A percentile compares a stretch with the other conserved stretches of the same genome.
Evolutionary conservation across 345 rosid species (phyloP).

Genomic region (Populus davidiana): DNA sequence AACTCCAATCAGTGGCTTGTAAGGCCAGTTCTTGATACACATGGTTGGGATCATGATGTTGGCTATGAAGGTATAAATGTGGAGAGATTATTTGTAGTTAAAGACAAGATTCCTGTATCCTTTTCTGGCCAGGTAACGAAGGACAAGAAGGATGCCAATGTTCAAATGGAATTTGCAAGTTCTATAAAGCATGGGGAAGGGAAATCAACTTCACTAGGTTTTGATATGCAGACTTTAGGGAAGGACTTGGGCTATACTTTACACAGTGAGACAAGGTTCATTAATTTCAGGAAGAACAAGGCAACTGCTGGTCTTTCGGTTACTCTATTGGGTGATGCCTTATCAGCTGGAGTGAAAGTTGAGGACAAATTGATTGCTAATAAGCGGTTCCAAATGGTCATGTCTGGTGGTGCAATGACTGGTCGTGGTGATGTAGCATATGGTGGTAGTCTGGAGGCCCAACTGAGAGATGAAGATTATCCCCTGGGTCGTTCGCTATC

Average conservation of each 20-base stretch:
- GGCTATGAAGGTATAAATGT: conserved; percentile 93
- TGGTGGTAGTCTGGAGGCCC: conserved; percentile 92
- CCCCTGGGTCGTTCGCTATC: conserved; percentile 68
- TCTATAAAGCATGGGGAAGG: conserved; percentile 81
- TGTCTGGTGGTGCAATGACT: conserved; percentile 86
- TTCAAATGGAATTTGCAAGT: conserved; percentile 81
- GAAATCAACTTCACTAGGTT: conserved; percentile 73
- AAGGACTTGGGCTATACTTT: conserved; percentile 82
- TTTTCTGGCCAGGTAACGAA: conserved; percentile 85
- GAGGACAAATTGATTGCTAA: conserved; percentile 73
- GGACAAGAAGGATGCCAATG: conserved; percentile 86
- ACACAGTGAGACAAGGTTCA: conserved; percentile 68
- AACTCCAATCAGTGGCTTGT: conserved; percentile 83
- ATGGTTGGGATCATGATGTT: conserved; percentile 98
- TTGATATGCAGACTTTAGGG: conserved; percentile 90
- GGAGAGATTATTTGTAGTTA: conserved; percentile 72
- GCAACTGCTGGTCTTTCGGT: conserved; percentile 82
- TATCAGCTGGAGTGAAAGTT: conserved; percentile 74
- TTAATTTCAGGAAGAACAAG: conserved; percentile 68
- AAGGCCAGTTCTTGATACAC: conserved; percentile 92
- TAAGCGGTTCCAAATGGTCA: conserved; percentile 63
- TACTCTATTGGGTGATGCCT: conserved; percentile 70
- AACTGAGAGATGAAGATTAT: conserved; percentile 73
- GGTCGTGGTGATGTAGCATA: conserved; percentile 80
- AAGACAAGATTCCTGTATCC: conserved; percentile 68